Evolutionary conservation across 1,139 yeast genomes (phyloP), one percentile per base, ranked within the genome.

Genomic region (Saccharomyces hybrid): DNA sequence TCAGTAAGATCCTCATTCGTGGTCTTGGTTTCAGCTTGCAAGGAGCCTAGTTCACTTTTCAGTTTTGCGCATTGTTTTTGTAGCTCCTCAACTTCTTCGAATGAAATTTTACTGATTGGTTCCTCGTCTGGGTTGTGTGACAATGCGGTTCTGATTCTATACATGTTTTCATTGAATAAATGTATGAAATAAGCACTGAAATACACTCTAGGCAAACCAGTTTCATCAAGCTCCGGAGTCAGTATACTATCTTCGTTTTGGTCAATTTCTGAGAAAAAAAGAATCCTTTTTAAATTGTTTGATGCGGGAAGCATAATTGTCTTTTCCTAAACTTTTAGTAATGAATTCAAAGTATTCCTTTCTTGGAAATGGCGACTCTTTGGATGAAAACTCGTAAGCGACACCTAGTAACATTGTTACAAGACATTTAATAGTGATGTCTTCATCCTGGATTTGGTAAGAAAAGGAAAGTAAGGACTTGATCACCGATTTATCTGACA

Each of bases 171-270:
- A 60, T 83, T 85, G 51, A 93, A 72, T 54, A 89, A 72, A 4
- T 75, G 74, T 2, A 88, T 84, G 65, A 88, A 89, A 2, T 77
- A 72, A 0, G 79, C 66, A 59, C 84, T 86, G 64, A 93, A 86
- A 62, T 79, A 89, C 1, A 91, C 88, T 55, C 83, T 81, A 0
- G 98, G 99, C 44, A 91, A 75, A 1, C 99, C 99, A 1, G 96
- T 83, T 2, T 82, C 84, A 66, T 89, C 96, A 58, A 80, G 79
- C 5, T 73, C 72, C 2, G 83, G 79, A 29, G 75, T 73, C 28
- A 79, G 67, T 41, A 75, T 69, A 32, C 72, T 72, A 3, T 76
- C 56, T 5, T 55, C 76, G 9, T 78, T 80, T 32, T 80, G 8
- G 21, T 38, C 83, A 60, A 81, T 86, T 51, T 79, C 78, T 19